Conservation (phyloP, 106 monocot species). For the Dioscorea zingiberensis region DNA sequence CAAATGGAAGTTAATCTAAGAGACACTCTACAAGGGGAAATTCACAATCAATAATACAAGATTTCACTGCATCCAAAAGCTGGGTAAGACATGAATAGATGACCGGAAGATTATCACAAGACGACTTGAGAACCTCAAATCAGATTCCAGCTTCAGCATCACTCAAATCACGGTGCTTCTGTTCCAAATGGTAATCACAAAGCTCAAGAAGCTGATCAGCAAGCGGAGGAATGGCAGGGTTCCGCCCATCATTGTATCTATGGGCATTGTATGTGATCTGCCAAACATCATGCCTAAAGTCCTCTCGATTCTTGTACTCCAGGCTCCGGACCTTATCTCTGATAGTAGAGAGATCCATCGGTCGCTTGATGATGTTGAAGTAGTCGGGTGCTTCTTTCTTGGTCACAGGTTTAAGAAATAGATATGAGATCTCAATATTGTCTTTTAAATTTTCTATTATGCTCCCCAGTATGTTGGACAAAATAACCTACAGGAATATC, state of each 20-base stretch:
- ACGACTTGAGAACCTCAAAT: too few relatives aligned
- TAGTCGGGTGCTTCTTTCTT: conserved; percentile 98
- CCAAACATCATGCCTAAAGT: conserved; percentile 88
- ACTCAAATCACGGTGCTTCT: conserved; percentile 24
- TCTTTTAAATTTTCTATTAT: conserved; percentile 66
- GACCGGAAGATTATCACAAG: too few relatives aligned
- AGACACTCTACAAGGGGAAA: too few relatives aligned
- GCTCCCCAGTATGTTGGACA: conserved; percentile 70
- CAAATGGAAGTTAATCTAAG: too few relatives aligned
- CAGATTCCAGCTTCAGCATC: conserved; percentile 65
- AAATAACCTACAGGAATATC: conserved; percentile 42
- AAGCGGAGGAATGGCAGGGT: conserved; percentile 82
- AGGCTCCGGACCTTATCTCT: conserved; percentile 80
- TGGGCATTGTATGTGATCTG: conserved; percentile 91
- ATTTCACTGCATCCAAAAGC: too few relatives aligned
- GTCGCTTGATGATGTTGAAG: conserved; percentile 41
- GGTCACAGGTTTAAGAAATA: conserved; percentile 84
- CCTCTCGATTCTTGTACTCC: conserved; percentile 80
- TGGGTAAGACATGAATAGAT: too few relatives aligned
- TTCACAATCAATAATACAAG: too few relatives aligned
- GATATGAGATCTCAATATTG: conserved; percentile 33
- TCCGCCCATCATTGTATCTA: conserved; percentile 63
- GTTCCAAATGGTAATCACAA: conserved; percentile 61
- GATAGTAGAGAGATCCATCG: conserved; percentile 94
- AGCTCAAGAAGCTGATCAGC: conserved; percentile 89